These are phyloP conservation scores for Curvularia hawaiiensis DNA, from an alignment of 2,329 filamentous ascomycete genomes.

Conservation along the genomic window DNA sequence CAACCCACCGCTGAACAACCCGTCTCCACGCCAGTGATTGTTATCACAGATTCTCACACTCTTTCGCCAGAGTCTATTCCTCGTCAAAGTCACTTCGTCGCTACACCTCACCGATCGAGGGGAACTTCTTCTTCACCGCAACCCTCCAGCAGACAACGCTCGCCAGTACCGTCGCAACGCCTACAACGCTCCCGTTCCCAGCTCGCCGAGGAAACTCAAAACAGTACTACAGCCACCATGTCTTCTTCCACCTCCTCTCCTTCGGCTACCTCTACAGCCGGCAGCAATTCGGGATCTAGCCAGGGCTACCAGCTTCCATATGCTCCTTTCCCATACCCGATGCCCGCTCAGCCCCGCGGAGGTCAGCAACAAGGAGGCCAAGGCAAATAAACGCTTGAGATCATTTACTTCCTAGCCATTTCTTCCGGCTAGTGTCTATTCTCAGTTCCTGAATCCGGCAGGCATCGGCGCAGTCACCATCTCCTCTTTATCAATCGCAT, in stretches of 20 bases:
- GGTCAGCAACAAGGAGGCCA: constrained; percentile 25
- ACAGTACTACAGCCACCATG: constrained; percentile 26
- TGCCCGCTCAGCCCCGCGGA: constrained; percentile 37
- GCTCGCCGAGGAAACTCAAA: constrained; percentile 11
- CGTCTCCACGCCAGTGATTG: constrained; percentile 24
- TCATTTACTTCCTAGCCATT: background rate
- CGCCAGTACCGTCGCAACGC: constrained; percentile 23
- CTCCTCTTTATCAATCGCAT: background rate
- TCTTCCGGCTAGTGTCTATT: constrained; percentile 1
- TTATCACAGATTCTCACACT: constrained; percentile 23
- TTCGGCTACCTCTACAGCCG: constrained; percentile 39
- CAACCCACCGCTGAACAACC: constrained; percentile 30
- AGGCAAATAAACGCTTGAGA: constrained; percentile 25
- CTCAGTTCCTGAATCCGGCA: background rate
- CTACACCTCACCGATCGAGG: constrained; percentile 12
- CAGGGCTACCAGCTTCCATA: constrained; percentile 43
- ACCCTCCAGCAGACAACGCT: constrained; percentile 12
- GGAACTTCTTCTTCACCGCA: constrained; percentile 20
- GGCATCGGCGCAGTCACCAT: background rate
- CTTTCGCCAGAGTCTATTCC: constrained; percentile 12
- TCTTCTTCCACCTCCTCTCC: constrained; percentile 43
- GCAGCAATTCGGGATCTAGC: constrained; percentile 35
- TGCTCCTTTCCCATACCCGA: constrained; percentile 46
- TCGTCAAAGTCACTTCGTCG: constrained; percentile 21
- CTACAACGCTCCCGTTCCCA: constrained; percentile 23